Evolutionary conservation across 1,139 yeast species (phyloP), one percentile per base, ranked within the genome.

Genomic region (Kluyveromyces sp.): DNA sequence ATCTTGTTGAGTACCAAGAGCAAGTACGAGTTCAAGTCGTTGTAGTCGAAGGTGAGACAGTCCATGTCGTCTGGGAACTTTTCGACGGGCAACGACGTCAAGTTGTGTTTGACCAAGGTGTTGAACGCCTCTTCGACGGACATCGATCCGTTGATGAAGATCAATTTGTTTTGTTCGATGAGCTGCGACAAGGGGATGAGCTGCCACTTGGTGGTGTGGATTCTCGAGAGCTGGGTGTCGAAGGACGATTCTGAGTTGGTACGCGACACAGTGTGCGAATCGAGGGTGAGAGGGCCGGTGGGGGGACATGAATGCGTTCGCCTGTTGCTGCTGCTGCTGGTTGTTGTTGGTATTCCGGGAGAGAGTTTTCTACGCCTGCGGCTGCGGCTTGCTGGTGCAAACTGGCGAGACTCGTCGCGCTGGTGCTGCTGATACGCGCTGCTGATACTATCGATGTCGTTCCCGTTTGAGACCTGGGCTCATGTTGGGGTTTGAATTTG

Each of bases 111-210:
- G 41, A 76, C 74, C 58, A 92, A 73, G 2, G 83, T 81, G 58
- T 88, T 89, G 68, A 87, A 92, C 2, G 97, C 96, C 49, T 79
- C 74, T 63, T 90, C 96, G 21, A 89, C 94, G 1, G 95, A 79
- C 39, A 79, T 71, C 10, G 73, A 62, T 1, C 75, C 75, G 53
- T 78, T 77, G 53, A 89, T 83, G 44, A 79, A 74, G 44, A 89
- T 77, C 59, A 92, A 74, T 63, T 86, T 84, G 53, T 84, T 89
- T 45, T 78, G 74, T 66, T 88, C 95, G 36, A 88, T 83, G 56
- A 92, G 73, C 56, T 87, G 94, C 25, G 75, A 67, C 53, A 90
- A 72, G 40, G 75, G 78, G 28, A 87, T 76, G 48, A 83, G 85
- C 56, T 79, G 78, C 95, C 96, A 87, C 54, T 85, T 45, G 68